Evolutionary conservation across 2,329 filamentous ascomycete species (phyloP), one percentile per base, ranked within the genome.

Genomic region (Epichloe brachyelytri): DNA sequence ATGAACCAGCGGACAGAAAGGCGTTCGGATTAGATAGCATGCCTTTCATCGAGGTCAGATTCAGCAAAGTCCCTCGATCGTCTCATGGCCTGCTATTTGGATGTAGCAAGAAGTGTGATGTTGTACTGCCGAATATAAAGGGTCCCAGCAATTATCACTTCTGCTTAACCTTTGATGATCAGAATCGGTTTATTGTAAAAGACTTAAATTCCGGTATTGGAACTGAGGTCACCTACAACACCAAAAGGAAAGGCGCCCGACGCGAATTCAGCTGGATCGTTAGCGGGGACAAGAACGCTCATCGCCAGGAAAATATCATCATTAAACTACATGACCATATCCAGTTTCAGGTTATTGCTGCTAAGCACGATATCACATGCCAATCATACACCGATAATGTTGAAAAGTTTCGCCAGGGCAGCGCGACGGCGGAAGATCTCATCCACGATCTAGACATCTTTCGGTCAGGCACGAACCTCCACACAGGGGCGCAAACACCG

Each of bases 251-350:
- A 6, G 58, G 58, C 20, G 26, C 1, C 4, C 57, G 59, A 22
- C 52, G 55, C 6, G 20, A 51, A 10, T 62, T 62, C 44, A 44
- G 46, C 20, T 62, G 59, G 59, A 60, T 61, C 41, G 43, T 62
- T 43, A 50, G 58, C 44, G 57, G 58, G 6, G 22, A 56, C 30
- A 1, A 20, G 1, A 49, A 52, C 34, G 49, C 48, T n/a, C 12
- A 52, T 17, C 17, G 17, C 20, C 38, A 51, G 14, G n/a, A 22
- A 41, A 43, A 43, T 20, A 57, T 58, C 44, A 37, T 54, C 46
- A 55, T 58, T 39, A 48, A 19, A 2, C 3, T 55, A 14, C n/a
- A 38, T 8, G n/a, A 45, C 1, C 3, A 14, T 3, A 8, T 56
- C 8, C 30, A 48, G 3, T 57, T 60, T 30, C 43, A 46, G 26